Evolutionary conservation across 225 moss, liverwort and hornwort species (phyloP).

Genomic region (Pseudisothecium myosuroides): DNA sequence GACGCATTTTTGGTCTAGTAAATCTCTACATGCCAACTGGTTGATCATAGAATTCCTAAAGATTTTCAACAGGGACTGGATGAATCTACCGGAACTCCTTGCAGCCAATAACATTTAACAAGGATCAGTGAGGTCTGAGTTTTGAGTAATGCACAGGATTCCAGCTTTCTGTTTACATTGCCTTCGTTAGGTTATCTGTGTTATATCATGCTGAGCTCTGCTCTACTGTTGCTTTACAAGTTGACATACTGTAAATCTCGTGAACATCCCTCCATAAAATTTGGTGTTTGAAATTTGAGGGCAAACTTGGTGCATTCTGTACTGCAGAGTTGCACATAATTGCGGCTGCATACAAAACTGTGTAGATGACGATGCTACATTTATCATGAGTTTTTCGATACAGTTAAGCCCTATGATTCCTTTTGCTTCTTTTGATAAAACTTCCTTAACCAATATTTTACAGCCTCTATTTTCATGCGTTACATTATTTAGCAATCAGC

Average conservation of each 20-base stretch:
- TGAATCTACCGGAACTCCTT: background rate
- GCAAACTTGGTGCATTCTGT: background rate
- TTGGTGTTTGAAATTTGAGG: background rate
- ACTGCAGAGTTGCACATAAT: background rate
- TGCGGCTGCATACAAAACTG: background rate
- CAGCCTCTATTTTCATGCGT: background rate
- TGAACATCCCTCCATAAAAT: background rate
- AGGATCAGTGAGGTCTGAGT: background rate
- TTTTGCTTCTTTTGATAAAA: background rate
- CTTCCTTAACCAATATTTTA: background rate
- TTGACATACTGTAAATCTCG: background rate
- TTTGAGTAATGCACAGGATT: background rate
- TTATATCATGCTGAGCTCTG: background rate
- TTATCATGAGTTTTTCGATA: background rate
- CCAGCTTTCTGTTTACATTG: background rate
- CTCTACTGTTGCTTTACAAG: background rate
- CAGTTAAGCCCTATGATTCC: background rate
- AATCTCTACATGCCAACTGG: background rate
- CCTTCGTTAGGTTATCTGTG: background rate
- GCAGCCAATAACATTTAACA: background rate
- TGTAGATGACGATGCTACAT: background rate
- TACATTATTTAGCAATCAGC: background rate
- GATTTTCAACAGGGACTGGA: background rate
- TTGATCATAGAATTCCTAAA: background rate
- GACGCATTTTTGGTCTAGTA: background rate